Evolutionary conservation across 2,329 filamentous ascomycete genomes (phyloP).

Genomic region (Fusarium albidum): DNA sequence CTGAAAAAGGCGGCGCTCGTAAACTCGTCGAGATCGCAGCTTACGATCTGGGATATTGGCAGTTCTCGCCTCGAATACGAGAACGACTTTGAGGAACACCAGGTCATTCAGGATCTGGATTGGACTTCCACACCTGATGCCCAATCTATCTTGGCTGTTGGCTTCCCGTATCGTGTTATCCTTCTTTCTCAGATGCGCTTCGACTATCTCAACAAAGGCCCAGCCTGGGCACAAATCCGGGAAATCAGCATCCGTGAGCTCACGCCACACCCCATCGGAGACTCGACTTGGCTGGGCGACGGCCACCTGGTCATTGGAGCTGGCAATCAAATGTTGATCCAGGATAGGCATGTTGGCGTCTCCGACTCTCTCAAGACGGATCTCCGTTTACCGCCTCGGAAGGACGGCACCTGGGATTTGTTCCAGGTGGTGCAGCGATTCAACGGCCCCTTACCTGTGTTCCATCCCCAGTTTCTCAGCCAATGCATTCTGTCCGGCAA

Average conservation of each 20-base stretch:
- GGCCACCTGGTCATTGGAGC: conserved; percentile 88
- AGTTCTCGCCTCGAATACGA: conserved; percentile 84
- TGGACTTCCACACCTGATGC: conserved; percentile 93
- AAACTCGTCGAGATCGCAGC: conserved; percentile 72
- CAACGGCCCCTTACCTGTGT: conserved; percentile 87
- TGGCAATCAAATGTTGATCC: conserved; percentile 89
- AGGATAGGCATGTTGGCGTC: conserved; percentile 77
- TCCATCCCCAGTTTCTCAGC: conserved; percentile 89
- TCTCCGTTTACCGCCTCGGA: conserved; percentile 56
- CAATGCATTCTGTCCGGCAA: conserved; percentile 89
- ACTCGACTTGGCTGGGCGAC: conserved; percentile 88
- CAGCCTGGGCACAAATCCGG: conserved; percentile 87
- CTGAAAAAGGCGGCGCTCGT: conserved; percentile 88
- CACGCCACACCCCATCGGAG: conserved; percentile 89
- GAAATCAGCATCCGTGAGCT: conserved; percentile 83
- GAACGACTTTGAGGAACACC: conserved; percentile 75
- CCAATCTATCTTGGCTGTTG: conserved; percentile 90
- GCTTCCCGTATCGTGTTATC: conserved; percentile 85
- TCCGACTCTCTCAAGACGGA: conserved; percentile 66
- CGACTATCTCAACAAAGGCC: conserved; percentile 86
- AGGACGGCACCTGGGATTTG: conserved; percentile 68
- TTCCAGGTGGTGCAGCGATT: conserved; percentile 84
- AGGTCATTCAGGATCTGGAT: conserved; percentile 85
- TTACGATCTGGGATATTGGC: conserved; percentile 92
- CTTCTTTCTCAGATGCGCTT: conserved; percentile 89